Conservation (phyloP, 352 stramenopile species). For the Pythium grandisporangium region DNA sequence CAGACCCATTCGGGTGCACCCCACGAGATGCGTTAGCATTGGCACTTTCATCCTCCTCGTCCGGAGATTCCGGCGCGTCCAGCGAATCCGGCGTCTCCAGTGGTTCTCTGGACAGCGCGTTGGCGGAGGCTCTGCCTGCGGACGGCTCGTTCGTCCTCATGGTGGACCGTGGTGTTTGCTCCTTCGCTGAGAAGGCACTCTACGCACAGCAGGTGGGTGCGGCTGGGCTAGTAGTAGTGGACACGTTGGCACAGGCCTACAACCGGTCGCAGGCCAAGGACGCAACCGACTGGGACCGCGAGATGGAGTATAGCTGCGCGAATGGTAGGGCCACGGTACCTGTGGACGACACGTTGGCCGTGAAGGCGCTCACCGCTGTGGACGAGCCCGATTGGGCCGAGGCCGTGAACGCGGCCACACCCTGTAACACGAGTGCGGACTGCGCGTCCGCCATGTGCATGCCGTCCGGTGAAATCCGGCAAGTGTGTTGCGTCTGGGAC, state of each 20-base stretch:
- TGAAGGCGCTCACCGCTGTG: slow-evolving; percentile 20
- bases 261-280: slow-evolving; percentile 30
- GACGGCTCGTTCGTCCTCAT: slow-evolving; percentile 50
- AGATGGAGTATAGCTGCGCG: slow-evolving; percentile 52
- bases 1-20: slow-evolving; percentile 45
- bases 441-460: slow-evolving; percentile 61
- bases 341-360: slow-evolving; percentile 13
- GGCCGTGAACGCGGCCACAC: slow-evolving; percentile 27
- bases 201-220: slow-evolving; percentile 62
- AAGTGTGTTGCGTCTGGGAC: slow-evolving; percentile 78
- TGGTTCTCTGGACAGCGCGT: too few relatives aligned
- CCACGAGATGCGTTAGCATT: slow-evolving; percentile 19
- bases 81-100: too few relatives aligned
- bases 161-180: slow-evolving; percentile 62
- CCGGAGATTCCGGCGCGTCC: too few relatives aligned
- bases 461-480: slow-evolving; percentile 32
- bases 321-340: slow-evolving; percentile 27
- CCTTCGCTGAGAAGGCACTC: slow-evolving; percentile 67
- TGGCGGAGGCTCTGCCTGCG: slow-evolving; percentile 7
- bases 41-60: too few relatives aligned
- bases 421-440: slow-evolving; percentile 23
- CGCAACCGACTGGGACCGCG: slow-evolving; percentile 19
- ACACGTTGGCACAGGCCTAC: slow-evolving; percentile 64
- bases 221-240: slow-evolving; percentile 57
- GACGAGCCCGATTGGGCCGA: slow-evolving; percentile 19